Percentiles rank a stretch among this genome's conserved stretches.
phyloP scores from a whole-genome alignment of 768 basidiomycete genomes.

The Baorangia bicolor region DNA sequence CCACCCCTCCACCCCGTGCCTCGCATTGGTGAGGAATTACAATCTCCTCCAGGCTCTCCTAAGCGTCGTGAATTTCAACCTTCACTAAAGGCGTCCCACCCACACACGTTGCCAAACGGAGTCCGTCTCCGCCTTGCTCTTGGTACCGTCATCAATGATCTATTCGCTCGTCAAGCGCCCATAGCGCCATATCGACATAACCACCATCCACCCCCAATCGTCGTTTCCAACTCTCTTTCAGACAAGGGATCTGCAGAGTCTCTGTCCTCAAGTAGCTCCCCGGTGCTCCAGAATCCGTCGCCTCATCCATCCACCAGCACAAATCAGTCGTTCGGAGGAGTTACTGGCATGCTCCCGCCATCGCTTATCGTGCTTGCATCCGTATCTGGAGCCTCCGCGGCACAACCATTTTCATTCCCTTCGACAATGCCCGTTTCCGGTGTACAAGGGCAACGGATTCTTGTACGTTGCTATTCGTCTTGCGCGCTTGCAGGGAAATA shows the following conservation, averaged over 20 bases:
- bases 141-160: conserved; percentile 75
- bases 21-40: conserved; percentile 47
- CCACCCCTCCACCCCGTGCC: conserved; percentile 58
- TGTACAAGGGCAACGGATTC: conserved; percentile 7
- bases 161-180: conserved; percentile 72
- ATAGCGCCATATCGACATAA: conserved; percentile 35
- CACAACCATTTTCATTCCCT: conserved; percentile 4
- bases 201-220: conserved; percentile 36
- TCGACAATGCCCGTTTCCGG: conserved; percentile 3
- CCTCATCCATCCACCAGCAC: conserved; percentile 24
- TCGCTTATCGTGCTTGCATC: conserved; percentile 30
- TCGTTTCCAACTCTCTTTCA: conserved; percentile 27
- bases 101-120: conserved; percentile 74
- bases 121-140: conserved; percentile 76
- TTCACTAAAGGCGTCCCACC: conserved; percentile 38
- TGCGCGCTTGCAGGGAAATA: background rate
- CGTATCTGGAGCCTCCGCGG: conserved; percentile 22
- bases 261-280: conserved; percentile 23
- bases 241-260: conserved; percentile 26
- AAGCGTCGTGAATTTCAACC: conserved; percentile 30
- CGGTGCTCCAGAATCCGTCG: conserved; percentile 21
- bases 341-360: conserved; percentile 28
- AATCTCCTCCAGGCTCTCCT: conserved; percentile 54
- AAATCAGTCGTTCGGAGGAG: conserved; percentile 16
- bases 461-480: conserved; percentile 10